A percentile compares a stretch with the other conserved stretches of the same genome.
Evolutionary conservation across 305 asterid genomes (phyloP).

Genomic region (Fraxinus angustifolia): DNA sequence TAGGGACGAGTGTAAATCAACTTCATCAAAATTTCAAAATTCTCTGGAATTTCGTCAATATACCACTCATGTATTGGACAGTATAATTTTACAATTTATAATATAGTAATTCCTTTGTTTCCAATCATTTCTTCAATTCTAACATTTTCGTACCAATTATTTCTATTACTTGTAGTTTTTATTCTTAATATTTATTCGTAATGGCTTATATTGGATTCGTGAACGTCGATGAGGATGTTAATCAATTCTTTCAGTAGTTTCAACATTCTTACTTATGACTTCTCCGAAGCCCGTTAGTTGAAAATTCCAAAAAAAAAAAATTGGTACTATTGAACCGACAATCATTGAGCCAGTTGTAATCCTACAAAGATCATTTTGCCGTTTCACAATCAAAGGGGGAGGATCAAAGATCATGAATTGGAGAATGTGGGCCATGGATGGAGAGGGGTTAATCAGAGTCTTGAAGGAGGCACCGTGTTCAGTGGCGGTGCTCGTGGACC

Average conservation of each 20-base stretch:
- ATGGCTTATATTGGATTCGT: neutral
- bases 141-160: too few relatives aligned
- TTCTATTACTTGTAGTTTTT: too few relatives aligned
- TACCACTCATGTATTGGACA: too few relatives aligned
- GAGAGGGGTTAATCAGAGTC: slow-evolving; percentile 45
- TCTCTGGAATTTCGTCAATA: too few relatives aligned
- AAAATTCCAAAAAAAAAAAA: neutral
- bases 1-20: too few relatives aligned
- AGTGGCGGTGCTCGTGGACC: slow-evolving; percentile 51
- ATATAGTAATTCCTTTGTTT: too few relatives aligned
- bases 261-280: neutral
- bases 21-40: too few relatives aligned
- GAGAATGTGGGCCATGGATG: slow-evolving; percentile 37
- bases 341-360: neutral
- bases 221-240: neutral
- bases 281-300: neutral
- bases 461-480: slow-evolving; percentile 41
- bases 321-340: neutral
- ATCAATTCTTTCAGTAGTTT: neutral
- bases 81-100: too few relatives aligned
- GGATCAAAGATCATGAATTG: slow-evolving; percentile 17
- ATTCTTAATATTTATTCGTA: too few relatives aligned
- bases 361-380: slow-evolving; percentile 26
- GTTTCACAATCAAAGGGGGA: slow-evolving; percentile 41
- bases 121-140: too few relatives aligned